Percentiles rank a stretch among this genome's conserved stretches.
These are phyloP conservation scores for Polygonum maritimum DNA, from an alignment of 148 eudicot genomes.

Conservation along the genomic window DNA sequence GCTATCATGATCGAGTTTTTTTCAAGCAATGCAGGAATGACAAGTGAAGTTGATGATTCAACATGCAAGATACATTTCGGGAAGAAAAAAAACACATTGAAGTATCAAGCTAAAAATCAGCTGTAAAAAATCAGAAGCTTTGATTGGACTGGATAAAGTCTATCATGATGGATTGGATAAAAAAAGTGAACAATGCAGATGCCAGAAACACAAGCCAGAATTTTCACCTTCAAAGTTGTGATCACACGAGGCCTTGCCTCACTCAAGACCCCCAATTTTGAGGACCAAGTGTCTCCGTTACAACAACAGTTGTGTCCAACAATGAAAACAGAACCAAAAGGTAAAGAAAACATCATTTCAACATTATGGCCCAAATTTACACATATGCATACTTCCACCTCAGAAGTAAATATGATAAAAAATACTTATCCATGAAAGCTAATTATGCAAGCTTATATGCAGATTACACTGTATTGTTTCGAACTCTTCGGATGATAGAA, in stretches of 20 bases:
- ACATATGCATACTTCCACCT: too few species aligned
- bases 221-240: constrained; percentile 70
- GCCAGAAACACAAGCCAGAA: background rate
- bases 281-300: constrained; percentile 98
- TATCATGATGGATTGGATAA: background rate
- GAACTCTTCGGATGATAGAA: background rate
- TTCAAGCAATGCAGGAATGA: too few species aligned
- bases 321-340: background rate
- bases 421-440: background rate
- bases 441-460: background rate
- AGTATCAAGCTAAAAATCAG: background rate
- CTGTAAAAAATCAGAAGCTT: background rate
- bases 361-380: background rate
- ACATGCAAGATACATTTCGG: background rate
- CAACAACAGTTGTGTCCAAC: constrained; percentile 87
- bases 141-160: background rate
- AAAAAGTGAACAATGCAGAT: background rate
- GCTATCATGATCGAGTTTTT: too few species aligned
- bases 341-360: background rate
- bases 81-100: background rate
- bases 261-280: constrained; percentile 89
- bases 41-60: background rate
- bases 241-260: constrained; percentile 70
- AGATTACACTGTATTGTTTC: background rate
- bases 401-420: background rate